phyloP scores from a whole-genome alignment of 1,284 basidiomycete genomes.

The Cutaneotrichosporon daszewskae region DNA sequence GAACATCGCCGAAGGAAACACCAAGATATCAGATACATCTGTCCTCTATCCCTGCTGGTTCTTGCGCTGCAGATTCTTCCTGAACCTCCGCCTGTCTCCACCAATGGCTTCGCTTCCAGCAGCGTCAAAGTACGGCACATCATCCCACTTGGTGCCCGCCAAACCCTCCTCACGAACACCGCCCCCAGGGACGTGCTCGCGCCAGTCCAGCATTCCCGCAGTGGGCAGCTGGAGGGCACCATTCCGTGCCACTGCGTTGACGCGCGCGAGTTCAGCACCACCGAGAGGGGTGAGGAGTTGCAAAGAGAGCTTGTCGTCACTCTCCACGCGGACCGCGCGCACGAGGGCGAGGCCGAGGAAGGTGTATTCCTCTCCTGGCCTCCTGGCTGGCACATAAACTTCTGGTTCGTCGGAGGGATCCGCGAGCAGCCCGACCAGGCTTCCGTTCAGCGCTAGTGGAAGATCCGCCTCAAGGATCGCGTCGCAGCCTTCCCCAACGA shows the following conservation, averaged over 20 bases:
- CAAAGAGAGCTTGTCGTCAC: slow-evolving; percentile 9
- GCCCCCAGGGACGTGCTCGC: slow-evolving; percentile 19
- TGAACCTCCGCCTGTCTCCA: slow-evolving; percentile 63
- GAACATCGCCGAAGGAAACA: too few species aligned
- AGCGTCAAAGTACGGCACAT: slow-evolving; percentile 78
- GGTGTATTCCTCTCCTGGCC: slow-evolving; percentile 55
- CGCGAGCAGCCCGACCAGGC: slow-evolving; percentile 67
- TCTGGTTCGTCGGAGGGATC: slow-evolving; percentile 22
- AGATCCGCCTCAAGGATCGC: slow-evolving; percentile 66
- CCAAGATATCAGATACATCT: too few species aligned
- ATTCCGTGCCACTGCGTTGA: slow-evolving; percentile 60
- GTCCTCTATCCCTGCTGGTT: slow-evolving; percentile 4
- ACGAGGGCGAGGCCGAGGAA: slow-evolving; percentile 69
- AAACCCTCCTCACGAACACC: slow-evolving; percentile 38
- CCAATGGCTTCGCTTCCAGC: slow-evolving; percentile 56
- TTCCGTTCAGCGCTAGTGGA: slow-evolving; percentile 67
- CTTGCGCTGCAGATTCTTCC: slow-evolving; percentile 83
- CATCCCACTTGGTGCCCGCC: slow-evolving; percentile 55
- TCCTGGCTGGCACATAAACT: slow-evolving; percentile 56
- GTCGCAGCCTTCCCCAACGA: slow-evolving; percentile 66
- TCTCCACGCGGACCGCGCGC: slow-evolving; percentile 52
- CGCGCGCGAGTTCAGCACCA: slow-evolving; percentile 45
- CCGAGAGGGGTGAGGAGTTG: slow-evolving; percentile 74
- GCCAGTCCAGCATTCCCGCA: slow-evolving; percentile 78
- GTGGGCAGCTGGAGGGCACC: slow-evolving; percentile 83